Conservation (phyloP, 306 rosid species). For the Castanopsis chinensis region DNA sequence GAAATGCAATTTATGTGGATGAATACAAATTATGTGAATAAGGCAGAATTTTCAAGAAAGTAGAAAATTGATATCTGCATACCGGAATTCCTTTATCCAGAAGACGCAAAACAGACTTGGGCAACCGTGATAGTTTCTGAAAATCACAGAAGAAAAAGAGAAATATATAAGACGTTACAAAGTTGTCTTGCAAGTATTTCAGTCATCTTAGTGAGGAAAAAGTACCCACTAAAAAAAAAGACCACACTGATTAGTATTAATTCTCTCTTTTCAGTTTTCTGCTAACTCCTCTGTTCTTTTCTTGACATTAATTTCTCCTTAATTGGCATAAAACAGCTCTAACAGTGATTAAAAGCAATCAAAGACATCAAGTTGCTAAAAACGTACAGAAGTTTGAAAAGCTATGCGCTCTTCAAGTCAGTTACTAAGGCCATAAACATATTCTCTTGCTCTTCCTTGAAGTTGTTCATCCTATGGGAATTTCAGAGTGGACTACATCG, state of each 20-base stretch:
- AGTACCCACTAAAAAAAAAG: background rate
- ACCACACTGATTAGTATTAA: background rate
- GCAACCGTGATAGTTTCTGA: conserved; percentile 79
- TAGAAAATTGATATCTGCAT: conserved; percentile 23
- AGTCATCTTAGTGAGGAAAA: background rate
- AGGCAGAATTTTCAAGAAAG: background rate
- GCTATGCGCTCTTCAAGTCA: background rate
- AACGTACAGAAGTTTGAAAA: background rate
- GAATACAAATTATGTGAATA: background rate
- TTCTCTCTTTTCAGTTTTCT: background rate
- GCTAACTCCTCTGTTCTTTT: background rate
- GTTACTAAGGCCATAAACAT: background rate
- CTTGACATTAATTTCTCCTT: background rate
- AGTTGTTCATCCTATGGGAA: background rate
- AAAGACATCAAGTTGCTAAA: background rate
- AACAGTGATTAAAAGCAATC: background rate
- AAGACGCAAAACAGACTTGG: conserved; percentile 82
- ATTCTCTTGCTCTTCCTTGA: background rate
- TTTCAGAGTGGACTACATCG: background rate
- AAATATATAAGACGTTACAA: background rate
- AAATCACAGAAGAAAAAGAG: conserved; percentile 19
- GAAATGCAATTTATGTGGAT: conserved; percentile 22
- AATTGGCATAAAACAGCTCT: background rate
- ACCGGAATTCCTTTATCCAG: conserved; percentile 85
- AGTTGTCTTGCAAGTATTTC: background rate